Evolutionary conservation across 2,329 filamentous ascomycete species (phyloP), one percentile per base, ranked within the genome.

Genomic region (Colletotrichum graminicola): DNA sequence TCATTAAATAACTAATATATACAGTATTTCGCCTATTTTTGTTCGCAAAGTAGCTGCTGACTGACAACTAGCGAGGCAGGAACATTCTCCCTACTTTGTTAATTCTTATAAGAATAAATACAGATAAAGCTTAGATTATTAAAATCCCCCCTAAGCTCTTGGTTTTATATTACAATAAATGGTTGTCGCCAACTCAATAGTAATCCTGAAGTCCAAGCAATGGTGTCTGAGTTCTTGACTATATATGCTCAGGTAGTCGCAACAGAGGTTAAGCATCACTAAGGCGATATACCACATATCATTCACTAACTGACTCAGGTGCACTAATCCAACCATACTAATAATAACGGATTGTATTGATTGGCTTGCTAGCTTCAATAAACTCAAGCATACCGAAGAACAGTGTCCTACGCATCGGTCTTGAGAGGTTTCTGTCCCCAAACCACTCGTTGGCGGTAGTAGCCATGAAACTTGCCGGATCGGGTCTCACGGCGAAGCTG

Each of bases 401-500:
- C 8, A n/a, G 43, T 23, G 32, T 26, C 43, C 16, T 67, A 67
- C 11, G 26, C 26, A 32, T 55, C 47, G 2, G 56, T 8, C n/a
- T 11, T 29, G 18, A 60, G 36, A 7, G 75, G 78, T 72, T 78
- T 79, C 11, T 73, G 74, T 21, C 74, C 78, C 75, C 76, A 80
- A 0, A 79, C 78, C 7, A 76, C 76, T 0, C 77, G 73, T 55
- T 80, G 74, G 0, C 75, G 74, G 61, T 79, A 80, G 62, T 75
- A 79, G 1, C 76, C 69, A 51, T 80, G 78, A 8, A 78, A 72
- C 34, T 74, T 78, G 1, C 75, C 74, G 0, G 76, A 76, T 3
- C 78, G 74, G 4, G 80, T 75, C 64, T 80, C 79, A 12, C 78
- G 77, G 23, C 78, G 77, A 14, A 82, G 76, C 34, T 80, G 76